Evolutionary conservation across 2,329 filamentous ascomycete genomes (phyloP), one percentile per base, ranked within the genome.

Genomic region (Xylariomycetidae sp.): DNA sequence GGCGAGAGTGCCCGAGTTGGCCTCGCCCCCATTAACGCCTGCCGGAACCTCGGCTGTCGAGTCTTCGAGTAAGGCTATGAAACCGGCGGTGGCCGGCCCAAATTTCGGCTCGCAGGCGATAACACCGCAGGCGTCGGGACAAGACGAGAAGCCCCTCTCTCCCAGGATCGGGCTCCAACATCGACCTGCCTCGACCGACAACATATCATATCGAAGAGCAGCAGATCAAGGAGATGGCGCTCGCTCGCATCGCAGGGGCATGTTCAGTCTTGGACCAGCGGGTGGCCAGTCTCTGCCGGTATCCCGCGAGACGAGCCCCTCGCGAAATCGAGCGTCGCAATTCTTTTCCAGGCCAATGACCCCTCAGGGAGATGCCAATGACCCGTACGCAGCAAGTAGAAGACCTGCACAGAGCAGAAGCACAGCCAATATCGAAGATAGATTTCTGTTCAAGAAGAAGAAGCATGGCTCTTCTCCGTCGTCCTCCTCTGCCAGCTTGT

Each of bases 1-100:
- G 44, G 82, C 85, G 40, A 73, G 75, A 40, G 66, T 75, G 27
- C 78, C 81, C 38, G 77, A 83, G 37, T 76, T 94, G 64, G 85
- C 90, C 48, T 94, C 89, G 9, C 90, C 90, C 45, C 88, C 88
- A 26, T 72, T 97, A 33, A 96, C 89, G 10, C 90, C 90, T 13
- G 81, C 88, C 34, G 88, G 81, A 32, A 90, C 87, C 27, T 64
- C 64, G 14, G 62, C 61, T 22, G 54, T 56, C 25, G 66, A 69
- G 27, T 41, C 49, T 33, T 49, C 51, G 15, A 40, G 44, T 4
- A 56, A 55, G 23, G 43, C 33, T 26, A 32, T 30, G 27, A 52
- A 47, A 27, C 44, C 43, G 6, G 31, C 32, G 8, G 36, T 35
- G 30, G 45, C 52, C 16, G 53, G 56, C 34, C 45, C 43, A 20